Evolutionary conservation across 2,329 filamentous ascomycete genomes (phyloP).

Genomic region (Pezicula radicicola): DNA sequence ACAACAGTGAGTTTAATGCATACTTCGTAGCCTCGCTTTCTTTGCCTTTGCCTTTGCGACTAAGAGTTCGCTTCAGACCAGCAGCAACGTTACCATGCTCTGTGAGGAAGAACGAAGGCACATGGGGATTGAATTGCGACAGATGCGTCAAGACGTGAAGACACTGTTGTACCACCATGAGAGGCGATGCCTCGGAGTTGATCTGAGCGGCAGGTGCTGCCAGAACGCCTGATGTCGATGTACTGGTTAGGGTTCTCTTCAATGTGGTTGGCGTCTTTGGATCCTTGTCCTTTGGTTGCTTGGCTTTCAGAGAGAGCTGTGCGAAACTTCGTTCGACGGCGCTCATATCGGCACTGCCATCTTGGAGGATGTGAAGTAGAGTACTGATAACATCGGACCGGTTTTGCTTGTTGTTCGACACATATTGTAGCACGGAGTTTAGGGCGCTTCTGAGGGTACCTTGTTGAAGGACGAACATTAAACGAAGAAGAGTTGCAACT

Average conservation of each 20-base stretch:
- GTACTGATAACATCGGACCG: slow-evolving; percentile 91
- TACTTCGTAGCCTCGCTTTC: slow-evolving; percentile 83
- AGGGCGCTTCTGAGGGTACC: slow-evolving; percentile 81
- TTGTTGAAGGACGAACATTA: slow-evolving; percentile 96
- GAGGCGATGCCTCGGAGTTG: slow-evolving; percentile 85
- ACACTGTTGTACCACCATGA: slow-evolving; percentile 95
- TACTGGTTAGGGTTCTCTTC: slow-evolving; percentile 70
- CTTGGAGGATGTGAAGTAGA: slow-evolving; percentile 88
- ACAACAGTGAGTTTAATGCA: slow-evolving; percentile 86
- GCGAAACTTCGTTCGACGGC: slow-evolving; percentile 95
- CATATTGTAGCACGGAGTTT: slow-evolving; percentile 82
- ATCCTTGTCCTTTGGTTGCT: slow-evolving; percentile 63
- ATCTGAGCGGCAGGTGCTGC: slow-evolving; percentile 41
- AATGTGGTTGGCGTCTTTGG: slow-evolving; percentile 76
- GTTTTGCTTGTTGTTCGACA: slow-evolving; percentile 96
- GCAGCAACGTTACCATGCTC: slow-evolving; percentile 78
- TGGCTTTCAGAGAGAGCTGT: slow-evolving; percentile 86
- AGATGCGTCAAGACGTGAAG: slow-evolving; percentile 81
- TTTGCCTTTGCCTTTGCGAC: slow-evolving; percentile 84
- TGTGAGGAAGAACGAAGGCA: slow-evolving; percentile 88
- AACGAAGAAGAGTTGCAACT: slow-evolving; percentile 90
- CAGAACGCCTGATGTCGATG: slow-evolving; percentile 35
- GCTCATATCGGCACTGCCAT: slow-evolving; percentile 88
- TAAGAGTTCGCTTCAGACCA: slow-evolving; percentile 71
- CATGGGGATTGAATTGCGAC: slow-evolving; percentile 79